These are phyloP conservation scores for Sutorius eximius DNA, from an alignment of 1,284 basidiomycete genomes.

Conservation along the genomic window DNA sequence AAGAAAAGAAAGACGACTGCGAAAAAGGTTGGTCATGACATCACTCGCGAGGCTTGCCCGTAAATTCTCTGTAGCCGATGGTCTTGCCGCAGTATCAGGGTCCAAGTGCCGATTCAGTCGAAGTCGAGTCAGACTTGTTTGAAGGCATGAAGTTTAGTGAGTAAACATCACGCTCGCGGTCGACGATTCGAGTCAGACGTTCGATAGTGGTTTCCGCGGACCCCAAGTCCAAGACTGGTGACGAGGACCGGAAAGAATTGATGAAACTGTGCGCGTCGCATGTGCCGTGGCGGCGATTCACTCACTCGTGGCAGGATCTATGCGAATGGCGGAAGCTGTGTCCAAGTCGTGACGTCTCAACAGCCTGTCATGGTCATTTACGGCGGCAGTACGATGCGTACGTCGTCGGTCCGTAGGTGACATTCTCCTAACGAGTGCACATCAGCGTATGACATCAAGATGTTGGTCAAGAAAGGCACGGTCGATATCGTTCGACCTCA, in stretches of 20 bases:
- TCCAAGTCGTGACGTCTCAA: slow-evolving; percentile 56
- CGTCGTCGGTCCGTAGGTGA: slow-evolving; percentile 24
- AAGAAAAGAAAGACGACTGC: slow-evolving; percentile 61
- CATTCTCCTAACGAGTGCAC: slow-evolving; percentile 1
- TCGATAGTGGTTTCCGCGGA: slow-evolving; percentile 73
- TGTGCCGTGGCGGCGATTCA: not conserved
- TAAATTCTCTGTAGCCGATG: slow-evolving; percentile 41
- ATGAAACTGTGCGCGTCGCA: slow-evolving; percentile 54
- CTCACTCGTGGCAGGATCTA: slow-evolving; percentile 55
- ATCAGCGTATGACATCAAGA: slow-evolving; percentile 69
- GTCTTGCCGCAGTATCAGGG: slow-evolving; percentile 69
- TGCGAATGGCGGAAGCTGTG: slow-evolving; percentile 72
- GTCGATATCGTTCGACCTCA: slow-evolving; percentile 74
- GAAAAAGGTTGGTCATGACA: slow-evolving; percentile 48
- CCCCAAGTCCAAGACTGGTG: slow-evolving; percentile 65
- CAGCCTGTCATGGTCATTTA: slow-evolving; percentile 57
- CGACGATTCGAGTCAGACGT: not conserved
- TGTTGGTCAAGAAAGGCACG: slow-evolving; percentile 60
- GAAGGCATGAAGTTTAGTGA: slow-evolving; percentile 75
- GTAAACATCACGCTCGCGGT: slow-evolving; percentile 26
- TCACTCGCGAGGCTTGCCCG: not conserved
- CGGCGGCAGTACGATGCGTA: slow-evolving; percentile 63
- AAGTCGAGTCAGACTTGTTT: slow-evolving; percentile 66
- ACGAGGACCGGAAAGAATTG: slow-evolving; percentile 65
- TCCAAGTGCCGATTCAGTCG: slow-evolving; percentile 56